Conservation (phyloP, 371 early-diverging fungal species). For the Apophysomyces elegans region DNA sequence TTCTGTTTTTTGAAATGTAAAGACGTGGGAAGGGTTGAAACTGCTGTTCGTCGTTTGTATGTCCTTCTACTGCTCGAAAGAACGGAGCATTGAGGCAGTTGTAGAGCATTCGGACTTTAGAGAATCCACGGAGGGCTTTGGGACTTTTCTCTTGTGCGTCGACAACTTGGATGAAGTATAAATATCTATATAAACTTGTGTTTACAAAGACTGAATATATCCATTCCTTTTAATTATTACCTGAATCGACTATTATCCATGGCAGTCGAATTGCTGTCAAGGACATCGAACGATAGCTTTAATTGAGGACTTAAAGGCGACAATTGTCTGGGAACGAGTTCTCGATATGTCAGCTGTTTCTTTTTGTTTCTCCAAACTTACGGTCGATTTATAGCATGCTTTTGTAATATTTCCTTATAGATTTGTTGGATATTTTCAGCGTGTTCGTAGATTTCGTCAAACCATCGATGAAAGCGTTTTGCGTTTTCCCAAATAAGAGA, state of each 20-base stretch:
- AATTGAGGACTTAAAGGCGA: neutral
- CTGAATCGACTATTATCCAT: neutral
- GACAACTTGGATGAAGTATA: constrained; percentile 36
- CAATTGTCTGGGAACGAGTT: neutral
- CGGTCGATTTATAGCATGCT: neutral
- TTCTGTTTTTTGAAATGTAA: constrained; percentile 54
- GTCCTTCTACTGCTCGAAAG: constrained; percentile 44
- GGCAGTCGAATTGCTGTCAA: too few relatives aligned
- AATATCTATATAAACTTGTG: constrained; percentile 39
- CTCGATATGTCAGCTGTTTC: too few relatives aligned
- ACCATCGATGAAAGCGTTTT: constrained; percentile 41
- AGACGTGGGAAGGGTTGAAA: constrained; percentile 49
- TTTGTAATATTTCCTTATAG: constrained; percentile 16
- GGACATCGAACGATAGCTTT: too few relatives aligned
- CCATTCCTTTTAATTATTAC: neutral
- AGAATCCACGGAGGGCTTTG: constrained; percentile 34
- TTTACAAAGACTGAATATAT: too few relatives aligned
- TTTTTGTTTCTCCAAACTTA: neutral
- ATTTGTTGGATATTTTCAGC: constrained; percentile 37
- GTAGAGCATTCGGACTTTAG: constrained; percentile 43
- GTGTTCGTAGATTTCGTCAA: constrained; percentile 46
- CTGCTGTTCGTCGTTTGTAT: constrained; percentile 31
- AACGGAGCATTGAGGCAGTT: constrained; percentile 48
- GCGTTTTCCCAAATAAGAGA: constrained; percentile 53
- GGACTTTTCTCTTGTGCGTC: constrained; percentile 30